These are phyloP conservation scores for Uromyces viciae-fabae DNA, from an alignment of 1,284 basidiomycete genomes.

Conservation along the genomic window DNA sequence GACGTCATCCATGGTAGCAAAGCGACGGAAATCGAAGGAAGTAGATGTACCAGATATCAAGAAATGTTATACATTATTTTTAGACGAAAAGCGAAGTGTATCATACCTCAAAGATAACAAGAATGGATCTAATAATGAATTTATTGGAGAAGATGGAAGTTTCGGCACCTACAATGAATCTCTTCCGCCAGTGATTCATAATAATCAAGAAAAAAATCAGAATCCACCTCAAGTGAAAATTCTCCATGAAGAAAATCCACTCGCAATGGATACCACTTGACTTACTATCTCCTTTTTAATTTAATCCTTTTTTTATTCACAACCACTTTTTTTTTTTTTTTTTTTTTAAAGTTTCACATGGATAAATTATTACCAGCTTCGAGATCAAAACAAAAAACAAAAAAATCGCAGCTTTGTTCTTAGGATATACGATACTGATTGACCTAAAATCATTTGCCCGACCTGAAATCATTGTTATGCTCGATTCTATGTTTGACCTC, in stretches of 20 bases:
- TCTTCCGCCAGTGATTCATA: background rate
- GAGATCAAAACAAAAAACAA: no score
- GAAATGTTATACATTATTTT: constrained; percentile 71
- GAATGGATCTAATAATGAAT: constrained; percentile 5
- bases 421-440: no score
- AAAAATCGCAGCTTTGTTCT: no score
- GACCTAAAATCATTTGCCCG: no score
- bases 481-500: background rate
- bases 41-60: constrained; percentile 81
- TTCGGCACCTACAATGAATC: background rate
- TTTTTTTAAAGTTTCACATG: no score
- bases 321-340: background rate
- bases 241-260: background rate
- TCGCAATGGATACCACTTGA: background rate
- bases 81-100: constrained; percentile 90
- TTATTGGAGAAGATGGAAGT: constrained; percentile 38
- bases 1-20: constrained; percentile 75
- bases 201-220: background rate
- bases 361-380: no score
- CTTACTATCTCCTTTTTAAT: background rate
- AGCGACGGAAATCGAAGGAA: constrained; percentile 67
- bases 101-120: constrained; percentile 70
- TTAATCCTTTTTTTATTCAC: background rate
- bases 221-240: background rate
- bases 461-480: no score